These are phyloP conservation scores for Cladosporium sp. DNA, from an alignment of 2,329 filamentous ascomycete genomes.

Conservation along the genomic window DNA sequence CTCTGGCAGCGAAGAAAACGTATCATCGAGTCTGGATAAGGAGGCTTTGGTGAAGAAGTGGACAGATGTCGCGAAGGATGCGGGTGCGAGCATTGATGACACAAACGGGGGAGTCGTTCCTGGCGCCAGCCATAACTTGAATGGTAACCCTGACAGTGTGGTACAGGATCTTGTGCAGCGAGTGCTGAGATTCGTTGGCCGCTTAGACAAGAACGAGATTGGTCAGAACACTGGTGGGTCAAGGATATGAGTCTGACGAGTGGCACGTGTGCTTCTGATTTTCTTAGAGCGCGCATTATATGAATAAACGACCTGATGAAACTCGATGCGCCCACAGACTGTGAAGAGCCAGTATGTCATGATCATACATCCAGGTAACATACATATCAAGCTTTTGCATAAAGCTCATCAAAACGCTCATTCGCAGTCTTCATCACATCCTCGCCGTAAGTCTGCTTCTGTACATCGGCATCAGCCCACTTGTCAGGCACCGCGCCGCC, in stretches of 20 bases:
- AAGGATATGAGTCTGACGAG: conserved; percentile 20
- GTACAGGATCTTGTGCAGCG: conserved; percentile 53
- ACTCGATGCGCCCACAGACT: background rate
- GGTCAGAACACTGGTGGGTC: background rate
- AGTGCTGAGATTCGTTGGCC: conserved; percentile 53
- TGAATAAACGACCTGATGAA: background rate
- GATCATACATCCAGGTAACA: background rate
- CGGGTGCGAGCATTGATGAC: conserved; percentile 52
- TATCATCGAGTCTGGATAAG: conserved; percentile 62
- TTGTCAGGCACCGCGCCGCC: conserved; percentile 50
- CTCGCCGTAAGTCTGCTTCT: conserved; percentile 51
- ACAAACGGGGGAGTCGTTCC: conserved; percentile 51
- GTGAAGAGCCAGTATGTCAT: background rate
- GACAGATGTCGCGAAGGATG: conserved; percentile 47
- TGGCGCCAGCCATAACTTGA: conserved; percentile 55
- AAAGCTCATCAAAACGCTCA: conserved; percentile 44
- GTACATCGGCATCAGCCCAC: conserved; percentile 56
- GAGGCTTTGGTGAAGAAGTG: conserved; percentile 60
- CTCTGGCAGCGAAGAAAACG: conserved; percentile 66
- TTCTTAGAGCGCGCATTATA: background rate
- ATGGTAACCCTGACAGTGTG: conserved; percentile 49
- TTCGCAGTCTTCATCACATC: conserved; percentile 50
- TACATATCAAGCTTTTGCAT: conserved; percentile 29
- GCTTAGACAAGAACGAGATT: conserved; percentile 31
- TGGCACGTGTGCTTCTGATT: background rate